A percentile compares a stretch with the other conserved stretches of the same genome.
Evolutionary conservation across 176 grass and related monocot genomes (phyloP).

Genomic region (Lolium perenne): DNA sequence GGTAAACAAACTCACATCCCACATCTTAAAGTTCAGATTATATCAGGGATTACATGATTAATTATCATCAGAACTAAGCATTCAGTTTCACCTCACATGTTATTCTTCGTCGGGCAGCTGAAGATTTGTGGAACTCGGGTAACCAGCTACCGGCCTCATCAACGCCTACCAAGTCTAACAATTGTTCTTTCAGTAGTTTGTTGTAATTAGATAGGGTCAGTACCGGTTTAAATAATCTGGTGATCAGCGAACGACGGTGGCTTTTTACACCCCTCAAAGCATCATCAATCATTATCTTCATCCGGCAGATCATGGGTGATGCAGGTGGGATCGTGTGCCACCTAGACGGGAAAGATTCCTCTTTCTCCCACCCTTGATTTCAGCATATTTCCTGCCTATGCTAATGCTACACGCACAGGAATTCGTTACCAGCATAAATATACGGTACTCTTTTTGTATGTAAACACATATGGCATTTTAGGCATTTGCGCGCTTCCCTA

Average conservation of each 20-base stretch:
- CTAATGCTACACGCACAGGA: constrained; percentile 36
- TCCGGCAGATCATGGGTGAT: constrained; percentile 54
- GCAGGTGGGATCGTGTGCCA: constrained; percentile 79
- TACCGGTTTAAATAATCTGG: constrained; percentile 7
- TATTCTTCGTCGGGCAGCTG: neutral
- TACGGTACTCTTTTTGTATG: too few relatives aligned
- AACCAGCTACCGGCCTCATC: neutral
- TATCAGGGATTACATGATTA: neutral
- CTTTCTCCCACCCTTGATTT: constrained; percentile 40
- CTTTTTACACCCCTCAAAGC: constrained; percentile 51
- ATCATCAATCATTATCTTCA: constrained; percentile 76
- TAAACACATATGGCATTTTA: too few relatives aligned
- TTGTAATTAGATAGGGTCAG: neutral
- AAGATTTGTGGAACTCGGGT: neutral
- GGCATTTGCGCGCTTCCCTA: too few relatives aligned
- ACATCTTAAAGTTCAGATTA: neutral
- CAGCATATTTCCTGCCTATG: constrained; percentile 32
- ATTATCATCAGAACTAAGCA: neutral
- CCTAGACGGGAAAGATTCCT: constrained; percentile 66
- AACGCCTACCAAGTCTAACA: neutral
- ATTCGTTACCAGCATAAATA: neutral
- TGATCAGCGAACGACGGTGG: constrained; percentile 16
- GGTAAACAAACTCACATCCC: neutral
- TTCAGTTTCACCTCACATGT: neutral
- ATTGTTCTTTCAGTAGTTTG: neutral